Percentiles rank a stretch among this genome's conserved stretches.
Conservation (phyloP, 108 stramenopile species). For the Cyclotella cryptica region DNA sequence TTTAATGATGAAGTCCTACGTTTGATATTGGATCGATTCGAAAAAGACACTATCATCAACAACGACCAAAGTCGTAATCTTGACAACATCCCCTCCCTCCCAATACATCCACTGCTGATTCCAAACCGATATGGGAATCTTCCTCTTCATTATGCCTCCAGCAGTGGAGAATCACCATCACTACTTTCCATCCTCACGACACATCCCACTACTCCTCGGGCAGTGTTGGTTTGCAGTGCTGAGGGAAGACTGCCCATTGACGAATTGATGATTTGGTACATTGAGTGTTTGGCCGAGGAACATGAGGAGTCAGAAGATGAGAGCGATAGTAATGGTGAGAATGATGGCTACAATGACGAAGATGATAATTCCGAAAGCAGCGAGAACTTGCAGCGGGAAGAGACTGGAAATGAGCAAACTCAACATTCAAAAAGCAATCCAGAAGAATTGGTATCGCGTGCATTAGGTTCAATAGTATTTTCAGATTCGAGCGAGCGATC, state of each 20-base stretch:
- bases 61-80: not conserved
- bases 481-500: not conserved
- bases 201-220: constrained; percentile 6
- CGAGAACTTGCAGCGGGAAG: too few species aligned
- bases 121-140: constrained; percentile 37
- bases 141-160: constrained; percentile 40
- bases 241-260: constrained; percentile 30
- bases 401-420: too few species aligned
- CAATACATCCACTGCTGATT: constrained; percentile 35
- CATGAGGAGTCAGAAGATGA: too few species aligned
- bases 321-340: not conserved
- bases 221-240: constrained; percentile 25
- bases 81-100: not conserved
- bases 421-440: too few species aligned
- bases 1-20: constrained; percentile 6
- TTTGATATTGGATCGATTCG: constrained; percentile 21
- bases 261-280: constrained; percentile 27
- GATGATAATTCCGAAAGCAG: not conserved
- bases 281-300: not conserved
- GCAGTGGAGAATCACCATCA: constrained; percentile 16
- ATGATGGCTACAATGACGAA: constrained; percentile 16
- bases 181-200: constrained; percentile 19
- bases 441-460: not conserved
- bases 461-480: not conserved
- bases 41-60: not conserved